A percentile compares a stretch with the other conserved stretches of the same genome.
phyloP scores from a whole-genome alignment of 2,329 filamentous ascomycete genomes.

The Scleromitrula shiraiana region DNA sequence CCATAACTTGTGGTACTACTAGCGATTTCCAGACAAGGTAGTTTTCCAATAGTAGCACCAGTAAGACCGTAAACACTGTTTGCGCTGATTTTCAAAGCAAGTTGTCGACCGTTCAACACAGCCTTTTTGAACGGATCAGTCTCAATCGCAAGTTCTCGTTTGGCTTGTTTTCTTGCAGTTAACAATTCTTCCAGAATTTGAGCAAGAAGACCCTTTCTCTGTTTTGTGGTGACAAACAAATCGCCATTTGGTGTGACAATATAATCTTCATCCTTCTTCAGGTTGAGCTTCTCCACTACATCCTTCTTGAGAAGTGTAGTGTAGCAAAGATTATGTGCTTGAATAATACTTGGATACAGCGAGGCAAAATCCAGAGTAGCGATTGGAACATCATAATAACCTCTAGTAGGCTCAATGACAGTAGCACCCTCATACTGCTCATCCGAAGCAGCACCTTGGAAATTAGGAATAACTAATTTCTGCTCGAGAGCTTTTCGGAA shows the following conservation, averaged over 20 bases:
- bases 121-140: conserved; percentile 97
- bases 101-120: conserved; percentile 90
- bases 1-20: conserved; percentile 96
- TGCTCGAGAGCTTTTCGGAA: conserved; percentile 93
- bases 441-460: conserved; percentile 60
- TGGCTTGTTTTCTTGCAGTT: conserved; percentile 87
- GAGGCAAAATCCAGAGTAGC: conserved; percentile 98
- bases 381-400: conserved; percentile 91
- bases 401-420: conserved; percentile 89
- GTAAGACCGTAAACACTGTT: conserved; percentile 98
- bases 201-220: conserved; percentile 83
- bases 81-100: conserved; percentile 92
- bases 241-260: conserved; percentile 94
- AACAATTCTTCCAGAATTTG: conserved; percentile 95
- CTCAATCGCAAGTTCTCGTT: conserved; percentile 79
- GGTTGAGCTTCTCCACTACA: conserved; percentile 63
- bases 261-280: conserved; percentile 89
- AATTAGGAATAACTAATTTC: conserved; percentile 86
- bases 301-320: conserved; percentile 81
- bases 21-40: conserved; percentile 90
- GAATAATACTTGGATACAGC: conserved; percentile 96
- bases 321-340: conserved; percentile 97
- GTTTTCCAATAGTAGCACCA: conserved; percentile 89
- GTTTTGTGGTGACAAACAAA: conserved; percentile 79
- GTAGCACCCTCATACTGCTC: conserved; percentile 97